Percentiles rank a stretch among this genome's conserved stretches.
Conservation (phyloP, 2,329 filamentous ascomycete species). For the Chaetomiaceae sp. region DNA sequence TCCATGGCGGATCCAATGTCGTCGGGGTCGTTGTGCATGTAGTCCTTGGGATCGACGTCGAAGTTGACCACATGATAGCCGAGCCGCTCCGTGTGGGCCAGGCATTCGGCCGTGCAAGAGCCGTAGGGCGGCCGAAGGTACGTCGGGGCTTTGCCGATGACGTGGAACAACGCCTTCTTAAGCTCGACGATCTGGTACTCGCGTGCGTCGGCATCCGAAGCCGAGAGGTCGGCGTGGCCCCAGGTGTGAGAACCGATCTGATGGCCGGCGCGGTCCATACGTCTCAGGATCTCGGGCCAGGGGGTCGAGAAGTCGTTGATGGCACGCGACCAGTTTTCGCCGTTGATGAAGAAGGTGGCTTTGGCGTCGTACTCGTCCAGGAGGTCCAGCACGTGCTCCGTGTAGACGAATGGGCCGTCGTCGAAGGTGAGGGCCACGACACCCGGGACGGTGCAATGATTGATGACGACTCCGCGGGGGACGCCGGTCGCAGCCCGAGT, state of each 20-base stretch:
- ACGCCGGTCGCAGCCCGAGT: not conserved
- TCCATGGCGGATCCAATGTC: constrained; percentile 42
- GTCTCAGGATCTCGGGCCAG: constrained; percentile 24
- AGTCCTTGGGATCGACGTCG: constrained; percentile 48
- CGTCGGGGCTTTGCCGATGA: constrained; percentile 34
- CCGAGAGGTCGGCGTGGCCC: constrained; percentile 33
- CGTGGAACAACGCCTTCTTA: constrained; percentile 30
- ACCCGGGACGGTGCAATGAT: constrained; percentile 27
- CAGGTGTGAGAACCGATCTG: constrained; percentile 37
- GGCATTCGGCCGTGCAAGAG: constrained; percentile 24
- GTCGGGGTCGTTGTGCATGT: constrained; percentile 37
- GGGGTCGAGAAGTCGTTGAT: constrained; percentile 28
- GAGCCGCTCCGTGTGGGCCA: constrained; percentile 21
- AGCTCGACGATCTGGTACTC: constrained; percentile 30
- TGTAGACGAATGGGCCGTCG: constrained; percentile 34
- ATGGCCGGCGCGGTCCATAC: constrained; percentile 34
- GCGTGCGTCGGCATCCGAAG: constrained; percentile 20
- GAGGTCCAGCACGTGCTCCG: constrained; percentile 32
- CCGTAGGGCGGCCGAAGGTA: constrained; percentile 37
- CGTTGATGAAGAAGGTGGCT: constrained; percentile 37
- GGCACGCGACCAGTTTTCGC: constrained; percentile 29
- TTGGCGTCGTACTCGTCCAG: constrained; percentile 30
- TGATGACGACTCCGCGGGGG: constrained; percentile 23
- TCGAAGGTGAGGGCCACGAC: constrained; percentile 37
- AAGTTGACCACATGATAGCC: constrained; percentile 47